Conservation (phyloP, 2,329 filamentous ascomycete species). For the Trichoderma guizhouense region DNA sequence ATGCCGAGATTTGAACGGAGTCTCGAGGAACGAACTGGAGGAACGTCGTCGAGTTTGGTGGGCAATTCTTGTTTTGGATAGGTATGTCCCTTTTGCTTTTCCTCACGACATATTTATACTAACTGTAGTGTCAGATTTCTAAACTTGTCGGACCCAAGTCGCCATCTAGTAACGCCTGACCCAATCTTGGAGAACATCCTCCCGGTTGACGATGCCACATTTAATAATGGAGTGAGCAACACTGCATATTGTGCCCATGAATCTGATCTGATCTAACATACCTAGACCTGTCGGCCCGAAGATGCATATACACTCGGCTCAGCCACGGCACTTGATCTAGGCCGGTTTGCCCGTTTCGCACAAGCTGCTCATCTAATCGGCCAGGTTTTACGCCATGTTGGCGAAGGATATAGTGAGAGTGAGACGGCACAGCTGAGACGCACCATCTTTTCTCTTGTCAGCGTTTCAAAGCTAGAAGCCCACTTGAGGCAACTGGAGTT, state of each 20-base stretch:
- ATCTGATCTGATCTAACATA: neutral
- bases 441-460: slow-evolving; percentile 18
- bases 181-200: slow-evolving; percentile 15
- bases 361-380: slow-evolving; percentile 18
- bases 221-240: slow-evolving; percentile 7
- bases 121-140: neutral
- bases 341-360: slow-evolving; percentile 19
- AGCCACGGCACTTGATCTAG: slow-evolving; percentile 5
- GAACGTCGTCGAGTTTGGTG: slow-evolving; percentile 15
- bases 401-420: neutral
- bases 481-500: slow-evolving; percentile 12
- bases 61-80: slow-evolving; percentile 12
- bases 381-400: slow-evolving; percentile 8
- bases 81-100: neutral
- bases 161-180: slow-evolving; percentile 17
- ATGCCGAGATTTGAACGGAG: neutral
- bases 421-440: slow-evolving; percentile 19
- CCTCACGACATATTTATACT: neutral
- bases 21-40: slow-evolving; percentile 10
- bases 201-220: slow-evolving; percentile 15
- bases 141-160: slow-evolving; percentile 14
- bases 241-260: neutral
- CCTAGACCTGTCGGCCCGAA: neutral
- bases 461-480: slow-evolving; percentile 3
- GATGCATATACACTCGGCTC: slow-evolving; percentile 9